These are phyloP conservation scores for Talaromyces trachyspermus DNA, from an alignment of 495 filamentous ascomycete species.

Conservation along the genomic window DNA sequence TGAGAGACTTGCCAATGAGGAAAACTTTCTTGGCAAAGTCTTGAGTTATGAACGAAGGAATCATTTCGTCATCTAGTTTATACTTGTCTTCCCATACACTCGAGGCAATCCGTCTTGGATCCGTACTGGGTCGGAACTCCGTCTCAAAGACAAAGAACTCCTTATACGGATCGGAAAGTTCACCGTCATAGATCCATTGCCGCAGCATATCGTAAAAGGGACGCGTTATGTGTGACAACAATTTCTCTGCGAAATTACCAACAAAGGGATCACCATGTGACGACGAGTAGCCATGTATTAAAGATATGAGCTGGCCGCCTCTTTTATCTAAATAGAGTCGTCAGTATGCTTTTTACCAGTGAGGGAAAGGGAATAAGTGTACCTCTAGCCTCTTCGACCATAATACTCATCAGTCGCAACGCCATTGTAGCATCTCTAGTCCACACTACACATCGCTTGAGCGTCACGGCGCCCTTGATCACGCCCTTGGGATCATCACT, in stretches of 20 bases:
- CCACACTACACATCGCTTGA: constrained; percentile 96
- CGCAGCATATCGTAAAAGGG: constrained; percentile 97
- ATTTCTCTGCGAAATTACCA: constrained; percentile 84
- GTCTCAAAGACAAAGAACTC: constrained; percentile 95
- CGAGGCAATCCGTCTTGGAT: constrained; percentile 60
- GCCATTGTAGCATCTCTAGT: constrained; percentile 96
- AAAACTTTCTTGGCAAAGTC: constrained; percentile 95
- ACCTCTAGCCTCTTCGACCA: constrained; percentile 83
- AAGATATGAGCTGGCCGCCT: constrained; percentile 87
- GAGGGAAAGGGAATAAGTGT: constrained; percentile 17
- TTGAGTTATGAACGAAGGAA: constrained; percentile 83
- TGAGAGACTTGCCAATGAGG: constrained; percentile 92
- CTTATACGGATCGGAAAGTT: constrained; percentile 88
- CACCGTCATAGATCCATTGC: constrained; percentile 97
- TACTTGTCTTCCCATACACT: constrained; percentile 99
- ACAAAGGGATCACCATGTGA: constrained; percentile 96
- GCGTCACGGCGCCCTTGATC: constrained; percentile 84
- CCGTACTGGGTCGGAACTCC: constrained; percentile 34
- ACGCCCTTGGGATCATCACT: constrained; percentile 60
- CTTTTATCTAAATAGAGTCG: constrained; percentile 51
- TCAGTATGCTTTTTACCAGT: constrained; percentile 15
- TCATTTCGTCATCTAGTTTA: constrained; percentile 73
- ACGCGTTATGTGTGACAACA: constrained; percentile 83
- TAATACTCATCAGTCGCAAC: constrained; percentile 84
- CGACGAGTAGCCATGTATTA: constrained; percentile 88